Evolutionary conservation across 2,329 filamentous ascomycete genomes (phyloP).

Genomic region (Diplodia scrobiculata): DNA sequence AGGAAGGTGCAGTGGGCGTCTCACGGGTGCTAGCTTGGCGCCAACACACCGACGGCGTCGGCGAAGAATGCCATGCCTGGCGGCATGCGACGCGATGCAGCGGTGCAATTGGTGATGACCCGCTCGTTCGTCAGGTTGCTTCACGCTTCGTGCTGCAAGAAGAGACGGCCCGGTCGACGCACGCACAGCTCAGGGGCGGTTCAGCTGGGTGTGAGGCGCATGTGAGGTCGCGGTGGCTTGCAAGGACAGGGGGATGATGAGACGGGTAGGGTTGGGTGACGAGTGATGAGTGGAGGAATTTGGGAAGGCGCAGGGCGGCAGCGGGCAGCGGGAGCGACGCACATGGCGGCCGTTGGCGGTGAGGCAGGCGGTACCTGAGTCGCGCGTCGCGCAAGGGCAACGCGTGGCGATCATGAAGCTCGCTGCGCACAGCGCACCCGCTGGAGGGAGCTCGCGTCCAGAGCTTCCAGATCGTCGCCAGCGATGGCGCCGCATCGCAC

Average conservation of each 20-base stretch:
- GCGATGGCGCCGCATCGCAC: constrained; percentile 10
- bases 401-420: constrained; percentile 14
- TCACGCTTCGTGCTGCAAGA: neutral
- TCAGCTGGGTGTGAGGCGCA: neutral
- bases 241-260: constrained; percentile 5
- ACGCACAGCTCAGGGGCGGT: neutral
- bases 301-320: neutral
- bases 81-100: neutral
- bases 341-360: constrained; percentile 14
- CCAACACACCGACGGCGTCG: neutral
- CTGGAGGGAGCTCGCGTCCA: neutral
- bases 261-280: constrained; percentile 1
- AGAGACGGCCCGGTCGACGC: neutral
- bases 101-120: neutral
- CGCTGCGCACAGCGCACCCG: neutral
- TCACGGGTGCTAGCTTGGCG: neutral
- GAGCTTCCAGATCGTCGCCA: constrained; percentile 11
- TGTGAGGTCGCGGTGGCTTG: neutral
- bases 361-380: neutral
- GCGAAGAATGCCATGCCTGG: constrained; percentile 4
- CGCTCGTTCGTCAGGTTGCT: neutral
- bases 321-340: constrained; percentile 1
- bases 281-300: neutral
- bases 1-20: neutral
- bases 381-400: neutral